Evolutionary conservation across 352 stramenopile genomes (phyloP).

Genomic region (Globisporangium canariense): DNA sequence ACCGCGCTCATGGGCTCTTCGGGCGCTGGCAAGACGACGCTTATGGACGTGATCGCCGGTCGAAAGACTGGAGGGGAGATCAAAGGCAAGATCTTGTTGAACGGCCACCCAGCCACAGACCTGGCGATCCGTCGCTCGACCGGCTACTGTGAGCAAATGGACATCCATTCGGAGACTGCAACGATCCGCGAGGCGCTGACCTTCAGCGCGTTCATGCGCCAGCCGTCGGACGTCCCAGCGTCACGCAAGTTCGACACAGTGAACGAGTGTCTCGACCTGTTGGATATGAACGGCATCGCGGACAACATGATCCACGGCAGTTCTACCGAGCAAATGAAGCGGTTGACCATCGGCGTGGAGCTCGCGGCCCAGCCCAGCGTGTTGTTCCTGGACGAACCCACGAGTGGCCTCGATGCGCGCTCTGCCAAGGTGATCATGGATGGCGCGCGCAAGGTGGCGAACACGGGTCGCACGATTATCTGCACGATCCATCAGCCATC

Average conservation of each 20-base stretch:
- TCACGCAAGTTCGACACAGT: constrained; percentile 17
- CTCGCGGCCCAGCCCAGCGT: constrained; percentile 7
- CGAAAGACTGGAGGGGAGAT: constrained; percentile 84
- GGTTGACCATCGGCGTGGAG: constrained; percentile 5
- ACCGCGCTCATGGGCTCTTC: constrained; percentile 83
- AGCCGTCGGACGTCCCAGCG: constrained; percentile 14
- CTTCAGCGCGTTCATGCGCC: constrained; percentile 86
- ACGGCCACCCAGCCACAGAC: constrained; percentile 48
- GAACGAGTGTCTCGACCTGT: constrained; percentile 16
- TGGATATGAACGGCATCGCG: constrained; percentile 18
- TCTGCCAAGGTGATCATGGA: neutral
- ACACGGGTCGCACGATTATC: no score
- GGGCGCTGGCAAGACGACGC: constrained; percentile 81
- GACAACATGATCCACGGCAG: constrained; percentile 20
- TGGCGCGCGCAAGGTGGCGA: no score
- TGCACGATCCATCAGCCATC: constrained; percentile 1
- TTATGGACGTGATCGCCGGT: constrained; percentile 93
- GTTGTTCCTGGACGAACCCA: constrained; percentile 7
- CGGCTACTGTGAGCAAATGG: constrained; percentile 36
- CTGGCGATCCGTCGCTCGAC: constrained; percentile 31
- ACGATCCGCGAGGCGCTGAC: constrained; percentile 89
- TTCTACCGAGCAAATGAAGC: constrained; percentile 19
- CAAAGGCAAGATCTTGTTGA: constrained; percentile 76
- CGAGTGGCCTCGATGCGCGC: neutral
- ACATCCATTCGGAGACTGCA: constrained; percentile 61